These are phyloP conservation scores for Calonectria naviculata DNA, from an alignment of 2,329 filamentous ascomycete genomes.

Conservation along the genomic window DNA sequence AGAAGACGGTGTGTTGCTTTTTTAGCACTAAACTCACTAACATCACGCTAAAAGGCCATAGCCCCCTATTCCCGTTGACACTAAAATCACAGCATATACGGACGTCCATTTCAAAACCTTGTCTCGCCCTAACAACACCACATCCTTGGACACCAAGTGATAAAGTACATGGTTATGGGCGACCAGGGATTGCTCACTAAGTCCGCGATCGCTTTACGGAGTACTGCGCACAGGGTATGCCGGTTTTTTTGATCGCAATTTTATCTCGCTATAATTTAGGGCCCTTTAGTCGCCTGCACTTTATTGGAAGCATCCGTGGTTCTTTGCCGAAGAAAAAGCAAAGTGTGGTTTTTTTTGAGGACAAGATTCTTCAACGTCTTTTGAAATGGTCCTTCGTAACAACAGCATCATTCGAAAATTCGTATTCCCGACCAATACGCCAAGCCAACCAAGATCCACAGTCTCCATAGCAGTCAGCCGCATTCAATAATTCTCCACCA, in stretches of 20 bases:
- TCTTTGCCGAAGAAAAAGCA: not conserved
- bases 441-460: too few species aligned
- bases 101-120: not conserved
- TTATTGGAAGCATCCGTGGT: not conserved
- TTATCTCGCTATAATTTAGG: not conserved
- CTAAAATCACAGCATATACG: too few species aligned
- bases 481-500: not conserved
- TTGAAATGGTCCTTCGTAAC: not conserved
- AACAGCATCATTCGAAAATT: too few species aligned
- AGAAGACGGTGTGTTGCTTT: too few species aligned
- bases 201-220: not conserved
- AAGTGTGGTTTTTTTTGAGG: not conserved
- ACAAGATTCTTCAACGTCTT: too few species aligned
- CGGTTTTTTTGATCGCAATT: not conserved
- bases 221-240: not conserved
- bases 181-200: not conserved
- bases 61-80: too few species aligned
- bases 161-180: not conserved
- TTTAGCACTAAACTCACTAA: too few species aligned
- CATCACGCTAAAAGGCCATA: too few species aligned
- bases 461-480: not conserved
- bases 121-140: not conserved
- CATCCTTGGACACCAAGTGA: not conserved
- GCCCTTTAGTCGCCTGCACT: not conserved
- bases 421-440: too few species aligned